Evolutionary conservation across 495 filamentous ascomycete genomes (phyloP), one percentile per base, ranked within the genome.

Genomic region (Saxophila tyrrhenica): DNA sequence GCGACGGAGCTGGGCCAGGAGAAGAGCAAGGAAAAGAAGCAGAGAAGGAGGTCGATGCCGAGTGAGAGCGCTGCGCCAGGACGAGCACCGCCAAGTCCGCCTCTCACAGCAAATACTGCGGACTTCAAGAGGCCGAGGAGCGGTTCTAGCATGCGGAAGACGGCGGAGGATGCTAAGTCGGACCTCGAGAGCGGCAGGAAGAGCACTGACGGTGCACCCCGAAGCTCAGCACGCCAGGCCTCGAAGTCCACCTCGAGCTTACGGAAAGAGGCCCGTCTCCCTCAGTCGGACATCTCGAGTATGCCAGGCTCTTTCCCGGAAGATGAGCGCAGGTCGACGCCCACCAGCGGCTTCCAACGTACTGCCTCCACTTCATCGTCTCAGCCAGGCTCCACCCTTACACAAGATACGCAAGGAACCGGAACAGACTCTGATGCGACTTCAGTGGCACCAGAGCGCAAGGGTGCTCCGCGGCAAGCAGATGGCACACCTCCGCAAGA

Each of bases 1-100:
- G 74, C 85, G 29, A 92, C 87, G 38, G 87, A 92, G 61, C 64
- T 90, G 11, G 81, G 83, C 32, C 70, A 75, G 49, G 72, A 67
- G 48, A 35, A 35, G 45, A 23, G n/a, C n/a, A 72, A 76, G 22
- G 19, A 60, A 41, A 72, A 45, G 45, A 23, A 48, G 45, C 3
- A 25, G 45, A 48, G 45, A 17, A 13, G 45, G 21, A 13, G 59
- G 50, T 50, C 47, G 13, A 56, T 51, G 25, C 52, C 55, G 16
- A 51, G 48, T n/a, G 52, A 54, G 10, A 21, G 48, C 19, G 47
- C 54, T 9, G 49, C 53, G 25, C 25, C 52, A 25, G 45, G 29
- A 19, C 47, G 51, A n/a, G 69, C 75, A 29, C 81, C 81, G 44
- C 81, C 81, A 10, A 85, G 81, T 55, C 81, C 81, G 2, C 81